phyloP scores from a whole-genome alignment of 371 early-diverging fungal species.

The Thermomucor indicae-seudaticae region DNA sequence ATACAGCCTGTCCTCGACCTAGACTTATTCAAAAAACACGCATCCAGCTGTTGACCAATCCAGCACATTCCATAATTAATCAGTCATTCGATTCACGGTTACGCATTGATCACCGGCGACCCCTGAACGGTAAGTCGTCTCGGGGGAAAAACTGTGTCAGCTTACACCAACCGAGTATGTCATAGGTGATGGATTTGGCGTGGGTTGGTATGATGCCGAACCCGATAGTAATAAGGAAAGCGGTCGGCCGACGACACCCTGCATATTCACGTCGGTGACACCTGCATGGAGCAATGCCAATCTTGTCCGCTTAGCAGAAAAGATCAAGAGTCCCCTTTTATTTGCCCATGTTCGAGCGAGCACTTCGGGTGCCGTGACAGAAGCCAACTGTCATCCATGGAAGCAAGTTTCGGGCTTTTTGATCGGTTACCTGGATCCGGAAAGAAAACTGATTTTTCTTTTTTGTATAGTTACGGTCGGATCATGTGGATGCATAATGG shows the following conservation, averaged over 20 bases:
- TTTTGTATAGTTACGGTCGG: conserved; percentile 52
- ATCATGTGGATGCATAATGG: conserved; percentile 94
- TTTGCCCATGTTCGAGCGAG: conserved; percentile 89
- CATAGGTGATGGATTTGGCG: conserved; percentile 86
- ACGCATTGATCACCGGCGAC: conserved; percentile 59
- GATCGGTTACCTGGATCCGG: background rate
- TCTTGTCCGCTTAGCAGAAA: conserved; percentile 74
- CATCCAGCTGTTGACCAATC: conserved; percentile 59
- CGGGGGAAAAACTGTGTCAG: background rate
- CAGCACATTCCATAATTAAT: conserved; percentile 82
- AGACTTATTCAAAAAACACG: too few relatives aligned
- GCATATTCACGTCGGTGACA: conserved; percentile 83
- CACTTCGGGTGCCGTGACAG: conserved; percentile 74
- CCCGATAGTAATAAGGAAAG: conserved; percentile 27
- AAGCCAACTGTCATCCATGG: conserved; percentile 83
- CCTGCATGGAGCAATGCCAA: conserved; percentile 89
- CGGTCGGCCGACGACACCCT: conserved; percentile 47
- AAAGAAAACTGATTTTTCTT: background rate
- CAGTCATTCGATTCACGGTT: conserved; percentile 75
- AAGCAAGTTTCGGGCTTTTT: conserved; percentile 30
- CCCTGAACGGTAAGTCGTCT: conserved; percentile 61
- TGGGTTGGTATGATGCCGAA: conserved; percentile 74
- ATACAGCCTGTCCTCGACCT: background rate
- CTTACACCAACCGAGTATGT: background rate
- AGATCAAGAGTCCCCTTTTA: conserved; percentile 71